Conservation (phyloP, 192 early-diverging fungal genomes). For the Bifiguratus adelaidae region DNA sequence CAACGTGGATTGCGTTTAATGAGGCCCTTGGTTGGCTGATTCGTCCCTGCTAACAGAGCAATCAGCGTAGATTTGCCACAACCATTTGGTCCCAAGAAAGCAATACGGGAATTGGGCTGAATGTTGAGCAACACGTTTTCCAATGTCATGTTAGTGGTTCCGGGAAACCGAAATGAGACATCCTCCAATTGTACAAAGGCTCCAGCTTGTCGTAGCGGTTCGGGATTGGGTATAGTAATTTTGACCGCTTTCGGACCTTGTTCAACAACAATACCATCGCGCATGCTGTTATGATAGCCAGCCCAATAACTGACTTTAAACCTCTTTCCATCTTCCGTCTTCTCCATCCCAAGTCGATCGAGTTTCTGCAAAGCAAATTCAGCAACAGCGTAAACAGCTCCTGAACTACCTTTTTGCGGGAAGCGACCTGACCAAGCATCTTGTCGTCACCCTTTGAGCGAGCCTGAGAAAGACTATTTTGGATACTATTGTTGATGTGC, state of each 20-base stretch:
- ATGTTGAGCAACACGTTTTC: slow-evolving; percentile 61
- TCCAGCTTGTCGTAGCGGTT: slow-evolving; percentile 49
- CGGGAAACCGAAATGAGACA: slow-evolving; percentile 31
- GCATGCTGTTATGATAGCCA: slow-evolving; percentile 34
- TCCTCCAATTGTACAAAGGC: slow-evolving; percentile 54
- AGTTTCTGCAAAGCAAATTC: slow-evolving; percentile 32
- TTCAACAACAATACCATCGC: slow-evolving; percentile 47
- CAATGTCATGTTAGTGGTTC: slow-evolving; percentile 27
- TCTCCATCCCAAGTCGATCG: slow-evolving; percentile 53
- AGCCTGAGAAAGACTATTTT: slow-evolving; percentile 62
- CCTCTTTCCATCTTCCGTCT: slow-evolving; percentile 53
- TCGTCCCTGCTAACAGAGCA: slow-evolving; percentile 39
- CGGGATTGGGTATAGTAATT: slow-evolving; percentile 60
- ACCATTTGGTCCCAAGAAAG: slow-evolving; percentile 76
- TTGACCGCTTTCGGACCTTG: slow-evolving; percentile 40
- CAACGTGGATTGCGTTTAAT: slow-evolving; percentile 78
- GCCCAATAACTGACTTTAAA: slow-evolving; percentile 52
- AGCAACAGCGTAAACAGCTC: neutral
- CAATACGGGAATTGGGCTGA: slow-evolving; percentile 55
- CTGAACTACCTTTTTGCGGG: slow-evolving; percentile 55
- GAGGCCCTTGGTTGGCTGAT: too few relatives aligned
- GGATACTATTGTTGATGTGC: slow-evolving; percentile 70
- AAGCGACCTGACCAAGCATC: slow-evolving; percentile 59
- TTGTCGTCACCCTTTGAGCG: slow-evolving; percentile 75
- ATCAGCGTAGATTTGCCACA: slow-evolving; percentile 61